Evolutionary conservation across 306 rosid species (phyloP), one percentile per base, ranked within the genome.

Genomic region (Pyrus communis): DNA sequence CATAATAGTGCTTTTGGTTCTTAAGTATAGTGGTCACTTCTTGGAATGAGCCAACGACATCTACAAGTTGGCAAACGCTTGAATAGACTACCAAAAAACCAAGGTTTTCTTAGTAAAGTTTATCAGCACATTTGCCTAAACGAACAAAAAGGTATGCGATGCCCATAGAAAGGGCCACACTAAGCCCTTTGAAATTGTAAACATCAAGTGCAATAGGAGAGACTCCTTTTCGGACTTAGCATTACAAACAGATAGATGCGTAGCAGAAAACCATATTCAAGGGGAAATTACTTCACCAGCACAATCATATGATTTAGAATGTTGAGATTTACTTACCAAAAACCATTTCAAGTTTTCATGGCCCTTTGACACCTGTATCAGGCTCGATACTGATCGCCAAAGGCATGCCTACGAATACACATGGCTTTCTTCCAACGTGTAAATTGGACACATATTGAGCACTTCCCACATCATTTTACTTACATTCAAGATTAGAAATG

Each of bases 1-100:
- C 69, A 95, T 93, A 82, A 92, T 95, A 45, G 97, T 95, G 83
- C 92, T 95, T 79, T 92, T 95, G 83, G 97, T 92, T 86, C 97
- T 95, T 84, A 92, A 86, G 84, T 95, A 95, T 45, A 95, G 90
- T 55, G 99, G 97, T 91, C 92, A 92, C 80, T 89, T 95, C 89
- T 95, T 92, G 70, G 83, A 75, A 84, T 87, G 87, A 59, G 97
- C 99, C 68, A 84, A 46, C 22, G 89, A 76, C 97, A 92, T 92
- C 62, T 97, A 92, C 4, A 96, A 88, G 86, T 92, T 96, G 23
- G 97, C 99, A 86, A 95, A 95, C 6, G 87, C 92, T 86, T 80
- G 90, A 81, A 95, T 91, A 59, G 96, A 95, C 99, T 92, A 82
- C 61, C 61, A 69, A 58, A 70, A 30, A 79, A 3, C 45, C 54